A percentile compares a stretch with the other conserved stretches of the same genome.
Conservation (phyloP, 2,329 filamentous ascomycete genomes). For the Ceratocystis papillata region DNA sequence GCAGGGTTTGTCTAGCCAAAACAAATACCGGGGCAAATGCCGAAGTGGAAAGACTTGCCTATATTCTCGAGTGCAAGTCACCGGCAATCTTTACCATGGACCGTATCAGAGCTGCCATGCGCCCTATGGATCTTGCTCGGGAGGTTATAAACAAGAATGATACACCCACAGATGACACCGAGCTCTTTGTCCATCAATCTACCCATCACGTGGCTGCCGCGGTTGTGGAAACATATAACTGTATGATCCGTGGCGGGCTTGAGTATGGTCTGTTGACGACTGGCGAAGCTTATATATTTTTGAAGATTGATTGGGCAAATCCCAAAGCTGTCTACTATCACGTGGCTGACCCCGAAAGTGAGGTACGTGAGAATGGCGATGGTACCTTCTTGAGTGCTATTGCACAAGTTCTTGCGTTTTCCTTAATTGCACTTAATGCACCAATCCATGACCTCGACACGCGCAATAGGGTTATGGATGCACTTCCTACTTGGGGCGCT, state of each 20-base stretch:
- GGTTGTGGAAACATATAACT: conserved; percentile 35
- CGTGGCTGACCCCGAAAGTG: not conserved
- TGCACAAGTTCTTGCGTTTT: not conserved
- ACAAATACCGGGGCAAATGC: too few relatives aligned
- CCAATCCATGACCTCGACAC: too few relatives aligned
- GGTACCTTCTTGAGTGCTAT: not conserved
- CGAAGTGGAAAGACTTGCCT: conserved; percentile 26
- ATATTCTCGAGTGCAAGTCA: conserved; percentile 38
- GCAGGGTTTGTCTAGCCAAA: too few relatives aligned
- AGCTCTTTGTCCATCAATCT: conserved; percentile 26
- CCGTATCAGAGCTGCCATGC: conserved; percentile 35
- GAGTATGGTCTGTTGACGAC: conserved; percentile 37
- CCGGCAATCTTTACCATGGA: conserved; percentile 33
- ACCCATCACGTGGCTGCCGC: conserved; percentile 32
- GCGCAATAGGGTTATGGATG: too few relatives aligned
- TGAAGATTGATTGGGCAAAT: conserved; percentile 31
- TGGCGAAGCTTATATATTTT: conserved; percentile 37
- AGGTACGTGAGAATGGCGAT: not conserved
- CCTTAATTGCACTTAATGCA: too few relatives aligned
- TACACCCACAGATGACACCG: conserved; percentile 27
- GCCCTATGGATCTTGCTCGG: conserved; percentile 30
- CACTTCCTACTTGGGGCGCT: too few relatives aligned
- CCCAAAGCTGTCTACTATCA: conserved; percentile 13
- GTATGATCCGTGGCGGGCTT: conserved; percentile 39
- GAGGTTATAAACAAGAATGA: conserved; percentile 31